Conservation (phyloP, 2,329 filamentous ascomycete species). For the Curvularia sp. region DNA sequence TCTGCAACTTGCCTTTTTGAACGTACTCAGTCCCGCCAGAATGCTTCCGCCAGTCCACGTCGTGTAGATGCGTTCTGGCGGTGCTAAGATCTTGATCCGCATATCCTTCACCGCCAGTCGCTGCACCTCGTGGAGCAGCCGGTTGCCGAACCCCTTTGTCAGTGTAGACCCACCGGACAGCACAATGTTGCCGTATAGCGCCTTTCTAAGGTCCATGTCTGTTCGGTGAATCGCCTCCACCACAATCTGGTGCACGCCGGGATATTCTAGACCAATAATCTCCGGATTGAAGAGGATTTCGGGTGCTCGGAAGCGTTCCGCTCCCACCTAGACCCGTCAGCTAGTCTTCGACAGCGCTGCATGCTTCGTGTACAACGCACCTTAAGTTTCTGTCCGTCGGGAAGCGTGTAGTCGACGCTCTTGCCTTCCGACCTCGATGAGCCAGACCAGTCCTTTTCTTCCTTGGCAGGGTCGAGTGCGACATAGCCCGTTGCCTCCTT, state of each 20-base stretch:
- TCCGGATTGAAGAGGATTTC: slow-evolving; percentile 98
- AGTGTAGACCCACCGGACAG: slow-evolving; percentile 94
- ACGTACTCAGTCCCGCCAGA: slow-evolving; percentile 93
- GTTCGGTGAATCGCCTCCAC: slow-evolving; percentile 95
- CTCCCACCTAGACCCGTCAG: slow-evolving; percentile 70
- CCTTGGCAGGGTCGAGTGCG: slow-evolving; percentile 85
- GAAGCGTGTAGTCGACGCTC: slow-evolving; percentile 84
- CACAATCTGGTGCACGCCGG: slow-evolving; percentile 96
- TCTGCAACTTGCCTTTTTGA: slow-evolving; percentile 79
- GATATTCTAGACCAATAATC: slow-evolving; percentile 95
- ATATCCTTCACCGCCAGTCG: slow-evolving; percentile 96
- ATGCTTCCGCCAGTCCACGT: slow-evolving; percentile 99
- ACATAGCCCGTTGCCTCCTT: slow-evolving; percentile 96
- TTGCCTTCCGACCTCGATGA: slow-evolving; percentile 80
- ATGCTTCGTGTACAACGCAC: slow-evolving; percentile 54
- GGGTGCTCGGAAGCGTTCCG: slow-evolving; percentile 92
- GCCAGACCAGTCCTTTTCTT: slow-evolving; percentile 93
- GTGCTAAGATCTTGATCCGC: slow-evolving; percentile 99
- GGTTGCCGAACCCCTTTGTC: slow-evolving; percentile 95
- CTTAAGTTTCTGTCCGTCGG: slow-evolving; percentile 93
- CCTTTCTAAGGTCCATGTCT: slow-evolving; percentile 93
- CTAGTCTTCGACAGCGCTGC: slow-evolving; percentile 13
- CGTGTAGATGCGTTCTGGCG: slow-evolving; percentile 96
- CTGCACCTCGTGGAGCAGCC: slow-evolving; percentile 90
- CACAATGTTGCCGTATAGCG: slow-evolving; percentile 95